Base-by-base conservation (phyloP, 345 rosid genomes). In the Arabis hirsuta region DNA sequence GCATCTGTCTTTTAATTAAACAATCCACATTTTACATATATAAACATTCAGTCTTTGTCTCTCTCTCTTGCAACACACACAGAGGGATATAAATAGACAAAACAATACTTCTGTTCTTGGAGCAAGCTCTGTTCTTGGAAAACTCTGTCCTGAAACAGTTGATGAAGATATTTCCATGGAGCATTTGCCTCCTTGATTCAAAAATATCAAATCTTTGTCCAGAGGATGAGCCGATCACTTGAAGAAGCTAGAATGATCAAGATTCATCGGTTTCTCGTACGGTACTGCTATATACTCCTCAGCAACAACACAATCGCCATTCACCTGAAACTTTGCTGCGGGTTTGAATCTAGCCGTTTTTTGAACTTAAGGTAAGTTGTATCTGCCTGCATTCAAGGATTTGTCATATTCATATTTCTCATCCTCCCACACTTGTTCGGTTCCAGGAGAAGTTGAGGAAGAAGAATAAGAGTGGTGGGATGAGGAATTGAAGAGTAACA, bases 281-380 rank as follows among this genome's bases (percentile, higher is more conserved):
- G 91, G 97, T 43, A 86, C 82, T 5, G 78, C 47, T 50, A 86
- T 73, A 47, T 64, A 79, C 79, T 87, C 96, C 84, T 87, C 90
- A 1, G 84, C 79, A 50, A 81, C 79, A 45, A 71, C 38, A 96
- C 97, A 91, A 24, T 78, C 85, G 0, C 78, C 81, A 27, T 7
- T 22, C 55, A 95, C 99, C 97, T 87, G 84, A 91, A 89, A 84
- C 99, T 90, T 67, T 95, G 99, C 45, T 90, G 83, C 0, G 96
- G 96, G 42, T 84, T 71, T 29, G 83, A 82, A 83, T 95, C 99
- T 84, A 91, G 65, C 67, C 78, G 80, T 77, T 91, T 95, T 63
- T 89, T 79, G 82, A 89, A 90, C 87, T 95, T 95, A 70, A 95
- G 91, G 79, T 87, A 95, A 59, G 86, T 84, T n/a, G n/a, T n/a